Percentiles rank a stretch among this genome's conserved stretches.
These are phyloP conservation scores for Termitomyces sp. DNA, from an alignment of 768 basidiomycete genomes.

Conservation along the genomic window DNA sequence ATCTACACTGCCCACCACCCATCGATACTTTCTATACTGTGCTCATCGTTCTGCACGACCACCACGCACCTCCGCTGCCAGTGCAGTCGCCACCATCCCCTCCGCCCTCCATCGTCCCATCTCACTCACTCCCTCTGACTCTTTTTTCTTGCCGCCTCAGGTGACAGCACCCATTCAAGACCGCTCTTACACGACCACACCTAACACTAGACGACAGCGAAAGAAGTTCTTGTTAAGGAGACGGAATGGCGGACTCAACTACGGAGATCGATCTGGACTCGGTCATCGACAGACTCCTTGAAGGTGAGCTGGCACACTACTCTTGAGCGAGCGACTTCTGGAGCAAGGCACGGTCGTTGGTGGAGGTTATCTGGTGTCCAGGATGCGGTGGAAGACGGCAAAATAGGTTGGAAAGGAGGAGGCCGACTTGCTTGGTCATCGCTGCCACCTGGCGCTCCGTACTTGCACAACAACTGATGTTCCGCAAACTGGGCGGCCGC, in stretches of 20 bases:
- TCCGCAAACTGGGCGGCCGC: background rate
- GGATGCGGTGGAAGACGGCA: background rate
- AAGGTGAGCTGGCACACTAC: constrained; percentile 65
- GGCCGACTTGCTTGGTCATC: constrained; percentile 1
- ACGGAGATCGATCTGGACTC: constrained; percentile 99
- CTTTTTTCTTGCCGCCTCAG: constrained; percentile 11
- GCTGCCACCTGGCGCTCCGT: constrained; percentile 12
- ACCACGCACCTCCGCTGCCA: constrained; percentile 12
- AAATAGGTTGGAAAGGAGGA: background rate
- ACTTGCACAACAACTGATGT: background rate
- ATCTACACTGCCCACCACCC: constrained; percentile 44
- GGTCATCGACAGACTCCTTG: constrained; percentile 96
- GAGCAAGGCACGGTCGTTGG: background rate
- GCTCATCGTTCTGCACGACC: constrained; percentile 13
- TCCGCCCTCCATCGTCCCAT: constrained; percentile 5
- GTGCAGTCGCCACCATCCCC: constrained; percentile 8
- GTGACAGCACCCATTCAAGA: constrained; percentile 7
- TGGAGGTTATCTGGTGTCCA: constrained; percentile 1
- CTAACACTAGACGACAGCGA: constrained; percentile 5
- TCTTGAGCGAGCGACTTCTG: background rate
- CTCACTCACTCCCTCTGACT: constrained; percentile 5
- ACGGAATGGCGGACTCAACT: constrained; percentile 68
- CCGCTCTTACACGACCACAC: constrained; percentile 1
- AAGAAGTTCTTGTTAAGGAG: constrained; percentile 12
- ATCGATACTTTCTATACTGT: constrained; percentile 35